Evolutionary conservation across 805 yeast genomes (phyloP), one percentile per base, ranked within the genome.

Genomic region (Vanderwaltozyma polyspora): DNA sequence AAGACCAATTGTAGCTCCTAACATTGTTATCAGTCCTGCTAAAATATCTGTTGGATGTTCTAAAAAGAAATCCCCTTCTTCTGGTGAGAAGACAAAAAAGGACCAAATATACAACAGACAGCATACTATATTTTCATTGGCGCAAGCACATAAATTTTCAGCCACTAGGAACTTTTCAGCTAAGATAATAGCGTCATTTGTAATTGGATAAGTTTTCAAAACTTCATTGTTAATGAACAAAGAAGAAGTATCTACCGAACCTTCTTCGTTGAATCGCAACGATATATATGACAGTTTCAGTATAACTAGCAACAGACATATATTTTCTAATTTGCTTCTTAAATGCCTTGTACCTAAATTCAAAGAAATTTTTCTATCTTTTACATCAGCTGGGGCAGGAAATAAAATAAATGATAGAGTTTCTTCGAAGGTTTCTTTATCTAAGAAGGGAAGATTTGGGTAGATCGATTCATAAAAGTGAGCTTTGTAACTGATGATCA

Each of bases 1-100:
- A 13, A 56, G 37, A 8, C 60, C 62, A 23, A 55, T 56, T 4
- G 57, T 49, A 9, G 47, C 46, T 3, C 60, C 50, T 25, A 56
- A 29, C 47, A 49, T 48, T 29, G 50, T 41, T 11, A 56, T 45
- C 7, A 54, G 30, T 19, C 59, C 53, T n/a, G 47, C 41, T 3
- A 57, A 41, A 11, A 53, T 46, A 39, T 53, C 61, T 2, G 62
- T 54, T 14, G 62, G 60, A 27, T 55, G 57, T 25, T 47, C 59
- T 23, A 48, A 37, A 33, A 55, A 52, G 18, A 51, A 49, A 39
- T 57, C 61, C 17, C 59, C 57, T 38, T 54, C 54, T 31, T 57
- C 60, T 1, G 62, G 60, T 1, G 62, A 50, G 33, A 53, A 48
- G 10, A 48, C 58, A 23, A 49, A 49, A 28, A 48, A 51, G 11